Conservation (phyloP, 164 flowering plant genomes). For the Hamamelis virginiana region DNA sequence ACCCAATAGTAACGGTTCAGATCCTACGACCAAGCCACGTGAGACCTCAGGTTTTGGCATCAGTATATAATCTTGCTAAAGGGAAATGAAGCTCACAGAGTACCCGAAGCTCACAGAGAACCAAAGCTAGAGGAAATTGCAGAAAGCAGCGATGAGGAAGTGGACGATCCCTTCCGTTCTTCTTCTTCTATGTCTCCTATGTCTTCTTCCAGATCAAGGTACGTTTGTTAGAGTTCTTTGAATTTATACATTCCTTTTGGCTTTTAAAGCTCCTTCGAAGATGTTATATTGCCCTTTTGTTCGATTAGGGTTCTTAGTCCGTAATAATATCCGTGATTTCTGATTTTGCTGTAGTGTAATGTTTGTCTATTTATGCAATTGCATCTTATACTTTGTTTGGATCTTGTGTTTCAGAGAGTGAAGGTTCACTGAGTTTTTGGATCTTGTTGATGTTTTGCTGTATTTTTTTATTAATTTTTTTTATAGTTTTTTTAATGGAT, state of each 20-base stretch:
- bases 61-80: neutral
- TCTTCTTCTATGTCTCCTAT: slow-evolving; percentile 65
- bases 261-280: neutral
- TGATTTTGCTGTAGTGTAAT: too few species aligned
- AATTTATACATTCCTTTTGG: neutral
- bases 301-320: too few species aligned
- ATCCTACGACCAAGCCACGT: neutral
- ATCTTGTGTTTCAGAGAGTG: too few species aligned
- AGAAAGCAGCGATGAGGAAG: slow-evolving; percentile 58
- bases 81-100: neutral
- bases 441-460: too few species aligned
- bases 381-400: too few species aligned
- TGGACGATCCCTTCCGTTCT: slow-evolving; percentile 77
- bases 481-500: too few species aligned
- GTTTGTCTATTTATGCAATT: too few species aligned
- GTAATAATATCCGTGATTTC: too few species aligned
- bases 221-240: neutral
- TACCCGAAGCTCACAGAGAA: neutral
- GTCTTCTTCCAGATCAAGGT: slow-evolving; percentile 87
- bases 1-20: slow-evolving; percentile 2
- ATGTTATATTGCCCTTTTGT: neutral
- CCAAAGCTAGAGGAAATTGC: slow-evolving; percentile 22
- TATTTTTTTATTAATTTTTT: too few species aligned
- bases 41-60: neutral
- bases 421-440: too few species aligned